Conservation (phyloP, 164 flowering plant genomes). For the Santalum album region DNA sequence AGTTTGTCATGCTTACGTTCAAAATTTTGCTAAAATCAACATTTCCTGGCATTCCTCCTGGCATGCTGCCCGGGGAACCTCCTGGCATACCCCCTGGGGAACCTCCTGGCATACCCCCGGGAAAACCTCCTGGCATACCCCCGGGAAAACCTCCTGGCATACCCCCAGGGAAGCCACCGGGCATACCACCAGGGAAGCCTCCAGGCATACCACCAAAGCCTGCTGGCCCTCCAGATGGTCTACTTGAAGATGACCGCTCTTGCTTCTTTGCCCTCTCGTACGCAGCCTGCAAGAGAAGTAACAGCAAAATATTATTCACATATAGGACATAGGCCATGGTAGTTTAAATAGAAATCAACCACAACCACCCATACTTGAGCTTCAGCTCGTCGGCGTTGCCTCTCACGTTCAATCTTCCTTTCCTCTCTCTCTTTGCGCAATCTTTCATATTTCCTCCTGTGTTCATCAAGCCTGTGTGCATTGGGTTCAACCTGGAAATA, state of each 20-base stretch:
- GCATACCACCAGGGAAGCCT: constrained; percentile 67
- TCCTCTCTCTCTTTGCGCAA: constrained; percentile 68
- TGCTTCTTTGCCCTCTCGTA: constrained; percentile 87
- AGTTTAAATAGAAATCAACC: neutral
- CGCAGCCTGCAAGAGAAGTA: constrained; percentile 53
- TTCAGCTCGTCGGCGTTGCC: constrained; percentile 76
- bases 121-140: constrained; percentile 38
- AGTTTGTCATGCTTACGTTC: constrained; percentile 46
- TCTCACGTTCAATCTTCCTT: constrained; percentile 57
- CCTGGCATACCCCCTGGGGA: constrained; percentile 45
- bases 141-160: constrained; percentile 31
- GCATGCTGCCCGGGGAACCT: constrained; percentile 40
- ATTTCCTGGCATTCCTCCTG: constrained; percentile 74
- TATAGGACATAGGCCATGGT: neutral
- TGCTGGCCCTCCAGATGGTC: constrained; percentile 29
- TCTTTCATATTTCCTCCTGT: constrained; percentile 82
- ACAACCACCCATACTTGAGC: constrained; percentile 58
- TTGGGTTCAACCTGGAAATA: constrained; percentile 80
- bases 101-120: constrained; percentile 31
- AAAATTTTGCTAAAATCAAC: constrained; percentile 85
- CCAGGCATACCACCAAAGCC: constrained; percentile 42
- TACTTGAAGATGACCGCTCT: constrained; percentile 72
- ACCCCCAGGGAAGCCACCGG: constrained; percentile 53
- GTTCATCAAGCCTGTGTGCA: constrained; percentile 87
- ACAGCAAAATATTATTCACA: constrained; percentile 1